phyloP scores from a whole-genome alignment of 176 grass and related monocot species.

The Carex pumila region DNA sequence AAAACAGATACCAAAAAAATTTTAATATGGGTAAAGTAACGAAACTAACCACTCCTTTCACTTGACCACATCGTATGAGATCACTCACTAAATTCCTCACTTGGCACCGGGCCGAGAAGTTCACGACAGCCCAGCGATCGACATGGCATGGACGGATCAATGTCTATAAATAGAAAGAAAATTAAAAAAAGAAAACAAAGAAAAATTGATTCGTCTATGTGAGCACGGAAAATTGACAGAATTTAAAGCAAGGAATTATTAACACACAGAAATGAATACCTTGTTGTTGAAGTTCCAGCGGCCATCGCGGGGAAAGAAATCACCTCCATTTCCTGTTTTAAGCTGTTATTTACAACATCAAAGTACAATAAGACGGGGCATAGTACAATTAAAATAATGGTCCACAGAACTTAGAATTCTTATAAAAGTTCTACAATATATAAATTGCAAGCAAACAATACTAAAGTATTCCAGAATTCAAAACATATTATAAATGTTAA shows the following conservation, averaged over 20 bases:
- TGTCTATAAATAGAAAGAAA: conserved; percentile 30
- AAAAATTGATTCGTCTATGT: not conserved
- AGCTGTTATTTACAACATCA: conserved; percentile 32
- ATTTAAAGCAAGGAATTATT: not conserved
- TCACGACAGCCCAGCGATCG: conserved; percentile 66
- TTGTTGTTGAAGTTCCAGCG: conserved; percentile 96
- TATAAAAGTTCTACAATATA: not conserved
- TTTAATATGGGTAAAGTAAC: not conserved
- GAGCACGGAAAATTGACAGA: not conserved
- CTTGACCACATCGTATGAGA: conserved; percentile 56
- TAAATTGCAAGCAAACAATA: not conserved
- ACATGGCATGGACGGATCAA: conserved; percentile 37
- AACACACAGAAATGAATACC: conserved; percentile 22
- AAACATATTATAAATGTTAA: not conserved
- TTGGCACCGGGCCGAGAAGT: conserved; percentile 80
- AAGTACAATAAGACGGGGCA: not conserved
- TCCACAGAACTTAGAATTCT: not conserved
- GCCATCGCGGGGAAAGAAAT: conserved; percentile 62
- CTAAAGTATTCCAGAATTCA: not conserved
- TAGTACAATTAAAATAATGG: not conserved
- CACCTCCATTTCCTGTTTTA: conserved; percentile 61
- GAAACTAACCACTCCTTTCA: conserved; percentile 77
- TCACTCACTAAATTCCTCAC: conserved; percentile 41
- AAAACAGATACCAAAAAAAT: not conserved
- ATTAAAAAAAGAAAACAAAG: not conserved